Evolutionary conservation across 179 eudicot genomes (phyloP).

Genomic region (Silene coronaria): DNA sequence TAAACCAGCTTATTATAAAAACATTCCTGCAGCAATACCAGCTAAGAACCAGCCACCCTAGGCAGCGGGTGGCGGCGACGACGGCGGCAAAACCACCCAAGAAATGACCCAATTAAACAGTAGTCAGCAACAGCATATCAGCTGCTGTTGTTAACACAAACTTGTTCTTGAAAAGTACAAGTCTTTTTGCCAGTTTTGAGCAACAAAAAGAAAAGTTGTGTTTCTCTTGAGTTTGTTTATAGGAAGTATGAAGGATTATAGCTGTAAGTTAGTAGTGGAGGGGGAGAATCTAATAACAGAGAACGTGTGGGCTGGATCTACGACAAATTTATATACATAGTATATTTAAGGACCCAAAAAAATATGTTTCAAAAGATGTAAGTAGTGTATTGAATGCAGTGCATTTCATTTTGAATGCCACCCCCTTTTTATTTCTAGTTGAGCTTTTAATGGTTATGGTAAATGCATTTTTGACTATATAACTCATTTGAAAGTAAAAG

Average conservation of each 20-base stretch:
- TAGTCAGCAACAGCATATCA: not conserved
- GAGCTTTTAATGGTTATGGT: not conserved
- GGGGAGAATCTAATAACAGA: slow-evolving; percentile 31
- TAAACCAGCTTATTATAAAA: not conserved
- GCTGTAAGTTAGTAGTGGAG: slow-evolving; percentile 32
- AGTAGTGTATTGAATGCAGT: slow-evolving; percentile 22
- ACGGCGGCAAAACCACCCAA: not conserved
- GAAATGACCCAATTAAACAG: not conserved
- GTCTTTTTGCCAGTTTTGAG: slow-evolving; percentile 4
- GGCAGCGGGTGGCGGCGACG: not conserved
- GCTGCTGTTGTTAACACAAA: not conserved
- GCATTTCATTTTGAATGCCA: slow-evolving; percentile 20
- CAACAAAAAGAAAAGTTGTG: too few species aligned
- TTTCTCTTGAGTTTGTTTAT: slow-evolving; percentile 18
- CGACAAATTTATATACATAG: slow-evolving; percentile 30
- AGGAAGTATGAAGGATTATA: slow-evolving; percentile 14
- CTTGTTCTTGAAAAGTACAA: not conserved
- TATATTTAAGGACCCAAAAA: slow-evolving; percentile 23
- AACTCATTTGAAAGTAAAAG: too few species aligned
- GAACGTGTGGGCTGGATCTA: slow-evolving; percentile 47
- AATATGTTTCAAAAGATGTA: slow-evolving; percentile 24
- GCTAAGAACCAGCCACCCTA: not conserved
- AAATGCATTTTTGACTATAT: too few species aligned
- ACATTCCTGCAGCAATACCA: not conserved
- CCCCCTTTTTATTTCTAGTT: not conserved